Evolutionary conservation across 306 rosid genomes (phyloP).

Genomic region (Vigna unguiculata): DNA sequence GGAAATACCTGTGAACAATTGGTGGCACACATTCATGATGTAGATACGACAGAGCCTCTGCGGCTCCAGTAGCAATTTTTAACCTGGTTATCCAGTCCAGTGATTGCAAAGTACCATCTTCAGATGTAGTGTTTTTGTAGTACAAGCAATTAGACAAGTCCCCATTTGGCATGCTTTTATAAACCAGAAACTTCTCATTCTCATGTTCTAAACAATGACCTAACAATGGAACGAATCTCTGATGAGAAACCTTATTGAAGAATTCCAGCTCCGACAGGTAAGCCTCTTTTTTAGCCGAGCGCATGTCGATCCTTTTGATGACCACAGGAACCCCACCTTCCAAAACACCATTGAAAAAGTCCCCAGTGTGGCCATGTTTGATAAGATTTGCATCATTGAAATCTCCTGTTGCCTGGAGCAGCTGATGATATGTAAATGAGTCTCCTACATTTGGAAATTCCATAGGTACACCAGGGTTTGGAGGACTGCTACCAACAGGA

Average conservation of each 20-base stretch:
- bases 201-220: conserved; percentile 92
- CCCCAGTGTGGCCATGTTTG: conserved; percentile 87
- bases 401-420: conserved; percentile 79
- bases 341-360: conserved; percentile 75
- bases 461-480: conserved; percentile 56
- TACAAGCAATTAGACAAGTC: conserved; percentile 80
- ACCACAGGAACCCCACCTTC: conserved; percentile 76
- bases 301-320: conserved; percentile 74
- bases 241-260: conserved; percentile 73
- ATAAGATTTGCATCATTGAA: conserved; percentile 71
- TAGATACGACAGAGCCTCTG: conserved; percentile 85
- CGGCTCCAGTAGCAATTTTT: conserved; percentile 91
- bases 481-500: conserved; percentile 56
- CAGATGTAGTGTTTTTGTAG: conserved; percentile 59
- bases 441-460: conserved; percentile 74
- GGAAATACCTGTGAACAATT: conserved; percentile 81
- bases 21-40: conserved; percentile 93
- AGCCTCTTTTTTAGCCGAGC: conserved; percentile 58
- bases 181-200: conserved; percentile 84
- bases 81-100: conserved; percentile 97
- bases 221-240: conserved; percentile 78
- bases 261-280: conserved; percentile 76
- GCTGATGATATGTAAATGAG: conserved; percentile 71
- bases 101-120: conserved; percentile 78
- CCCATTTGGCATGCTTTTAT: conserved; percentile 79